Evolutionary conservation across 805 yeast species (phyloP).

Genomic region (Kodamaea restingae): DNA sequence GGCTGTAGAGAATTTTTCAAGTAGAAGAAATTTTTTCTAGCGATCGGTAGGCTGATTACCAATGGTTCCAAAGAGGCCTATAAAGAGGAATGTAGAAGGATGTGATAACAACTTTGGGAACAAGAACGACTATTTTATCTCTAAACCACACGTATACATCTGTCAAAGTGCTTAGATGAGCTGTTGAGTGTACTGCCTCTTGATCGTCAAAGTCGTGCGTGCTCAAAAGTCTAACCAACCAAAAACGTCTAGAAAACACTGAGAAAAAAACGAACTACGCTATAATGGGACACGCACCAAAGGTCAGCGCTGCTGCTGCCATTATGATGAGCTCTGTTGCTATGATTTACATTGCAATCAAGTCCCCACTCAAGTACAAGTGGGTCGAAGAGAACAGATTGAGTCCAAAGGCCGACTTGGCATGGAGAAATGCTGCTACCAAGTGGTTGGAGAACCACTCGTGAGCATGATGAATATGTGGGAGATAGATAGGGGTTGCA

Average conservation of each 20-base stretch:
- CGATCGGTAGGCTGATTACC: not conserved
- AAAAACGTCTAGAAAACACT: conserved; percentile 3
- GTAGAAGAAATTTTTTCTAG: conserved; percentile 7
- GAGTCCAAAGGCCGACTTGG: conserved; percentile 45
- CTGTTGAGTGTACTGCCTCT: no score
- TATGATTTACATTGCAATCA: conserved; percentile 32
- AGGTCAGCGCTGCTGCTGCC: conserved; percentile 36
- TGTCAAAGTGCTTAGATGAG: no score
- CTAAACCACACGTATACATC: no score
- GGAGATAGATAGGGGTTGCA: no score
- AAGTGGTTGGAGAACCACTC: conserved; percentile 36
- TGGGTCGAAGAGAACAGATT: conserved; percentile 40
- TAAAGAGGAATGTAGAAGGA: no score
- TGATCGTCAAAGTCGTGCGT: conserved; percentile 7
- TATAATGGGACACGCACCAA: conserved; percentile 33
- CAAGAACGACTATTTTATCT: no score
- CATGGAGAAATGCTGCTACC: conserved; percentile 45
- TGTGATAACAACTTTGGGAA: no score
- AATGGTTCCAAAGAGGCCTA: no score
- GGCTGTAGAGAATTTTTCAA: conserved; percentile 5
- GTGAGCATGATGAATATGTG: not conserved
- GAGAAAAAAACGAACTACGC: conserved; percentile 2
- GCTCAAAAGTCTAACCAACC: conserved; percentile 8
- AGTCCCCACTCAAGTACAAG: conserved; percentile 41
- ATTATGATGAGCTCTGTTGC: conserved; percentile 42